A percentile compares a stretch with the other conserved stretches of the same genome.
These are phyloP conservation scores for Xylariaceae sp. DNA, from an alignment of 2,329 filamentous ascomycete species.

Conservation along the genomic window DNA sequence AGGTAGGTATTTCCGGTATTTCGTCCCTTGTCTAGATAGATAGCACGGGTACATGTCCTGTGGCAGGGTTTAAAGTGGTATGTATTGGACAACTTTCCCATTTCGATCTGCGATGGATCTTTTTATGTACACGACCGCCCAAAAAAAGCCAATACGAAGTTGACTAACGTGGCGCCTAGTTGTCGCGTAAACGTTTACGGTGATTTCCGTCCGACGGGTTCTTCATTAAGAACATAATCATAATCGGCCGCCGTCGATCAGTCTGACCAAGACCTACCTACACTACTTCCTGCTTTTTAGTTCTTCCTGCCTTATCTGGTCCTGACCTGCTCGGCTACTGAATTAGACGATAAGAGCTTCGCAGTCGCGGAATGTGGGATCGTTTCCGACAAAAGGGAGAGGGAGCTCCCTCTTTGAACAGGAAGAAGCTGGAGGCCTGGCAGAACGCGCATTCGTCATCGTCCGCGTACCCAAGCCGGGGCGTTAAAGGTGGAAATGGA, in stretches of 20 bases:
- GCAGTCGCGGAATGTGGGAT: conserved; percentile 32
- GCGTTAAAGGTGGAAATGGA: conserved; percentile 32
- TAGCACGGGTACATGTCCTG: too few species aligned
- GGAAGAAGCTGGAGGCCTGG: conserved; percentile 32
- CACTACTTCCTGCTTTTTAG: background rate
- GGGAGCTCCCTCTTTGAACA: conserved; percentile 19
- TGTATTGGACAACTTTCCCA: too few species aligned
- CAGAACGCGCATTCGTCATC: conserved; percentile 27
- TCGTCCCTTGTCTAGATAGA: too few species aligned
- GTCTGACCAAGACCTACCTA: conserved; percentile 4
- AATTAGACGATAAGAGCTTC: background rate
- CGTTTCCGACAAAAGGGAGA: conserved; percentile 30
- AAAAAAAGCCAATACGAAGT: too few species aligned
- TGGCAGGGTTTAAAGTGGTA: too few species aligned
- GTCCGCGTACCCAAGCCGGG: conserved; percentile 15
- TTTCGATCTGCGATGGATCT: too few species aligned
- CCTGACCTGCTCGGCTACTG: background rate
- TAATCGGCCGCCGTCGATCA: background rate
- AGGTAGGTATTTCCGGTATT: too few species aligned
- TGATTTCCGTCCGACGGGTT: background rate
- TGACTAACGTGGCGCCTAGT: background rate
- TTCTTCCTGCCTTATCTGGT: background rate
- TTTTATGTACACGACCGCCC: too few species aligned
- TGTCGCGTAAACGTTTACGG: background rate
- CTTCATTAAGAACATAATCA: background rate